Evolutionary conservation across 2,329 filamentous ascomycete genomes (phyloP), one percentile per base, ranked within the genome.

Genomic region (Aspergillus candidus): DNA sequence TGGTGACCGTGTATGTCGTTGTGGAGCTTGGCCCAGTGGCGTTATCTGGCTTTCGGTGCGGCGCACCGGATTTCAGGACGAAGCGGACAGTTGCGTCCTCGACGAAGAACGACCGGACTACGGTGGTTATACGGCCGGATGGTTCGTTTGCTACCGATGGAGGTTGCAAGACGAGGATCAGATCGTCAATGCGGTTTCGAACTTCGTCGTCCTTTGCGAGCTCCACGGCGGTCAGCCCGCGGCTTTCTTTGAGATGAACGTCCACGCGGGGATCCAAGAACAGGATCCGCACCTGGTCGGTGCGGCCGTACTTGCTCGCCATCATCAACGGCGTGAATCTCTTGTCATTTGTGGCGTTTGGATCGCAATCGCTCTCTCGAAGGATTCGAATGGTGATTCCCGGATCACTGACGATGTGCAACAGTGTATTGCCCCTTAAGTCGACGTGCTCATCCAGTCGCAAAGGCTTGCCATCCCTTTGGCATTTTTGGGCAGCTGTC

Each of bases 181-280:
- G 74, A 63, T 98, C 93, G 61, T 98, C 93, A 51, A 98, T 96
- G 56, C 88, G 84, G 68, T 97, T 98, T 32, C 93, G 82, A 18
- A 98, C 87, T 55, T 98, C 93, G 61, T 98, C 93, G 58, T 98
- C 94, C 63, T 98, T 98, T 39, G 94, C 93, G 37, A 98, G 76
- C 66, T 98, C 93, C 6, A 97, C 89, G 6, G 93, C 93, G 6
- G 91, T 96, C 55, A 98, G 74, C 0, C 93, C 93, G 47, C 93
- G 80, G 12, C 87, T 70, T 63, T 98, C 94, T 63, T 85, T 86
- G 27, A 90, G 81, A 34, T 84, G 82, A 11, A 91, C 70, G 61
- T 98, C 93, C 4, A 96, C 88, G 55, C 94, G 76, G 17, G 88
- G 80, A 61, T 98, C 93, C 34, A 84, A 79, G 64, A 94, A 97